phyloP scores from a whole-genome alignment of 2,329 filamentous ascomycete species.

The Sordariomycetes sp. region DNA sequence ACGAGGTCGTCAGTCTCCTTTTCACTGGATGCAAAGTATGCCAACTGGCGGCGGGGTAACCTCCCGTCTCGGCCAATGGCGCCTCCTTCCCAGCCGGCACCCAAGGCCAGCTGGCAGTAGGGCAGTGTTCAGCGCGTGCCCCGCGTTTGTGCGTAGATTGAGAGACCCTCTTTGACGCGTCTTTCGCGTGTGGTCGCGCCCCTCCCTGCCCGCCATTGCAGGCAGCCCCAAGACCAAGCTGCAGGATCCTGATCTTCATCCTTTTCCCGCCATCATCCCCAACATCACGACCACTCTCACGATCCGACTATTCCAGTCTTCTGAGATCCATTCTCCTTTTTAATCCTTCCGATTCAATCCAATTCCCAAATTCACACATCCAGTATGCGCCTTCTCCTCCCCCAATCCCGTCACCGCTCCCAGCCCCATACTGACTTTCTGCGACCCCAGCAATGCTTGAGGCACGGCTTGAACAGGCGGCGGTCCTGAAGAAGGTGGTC shows the following conservation, averaged over 20 bases:
- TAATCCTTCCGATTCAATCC: neutral
- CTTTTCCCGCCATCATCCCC: neutral
- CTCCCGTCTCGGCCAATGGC: neutral
- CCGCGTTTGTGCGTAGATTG: constrained; percentile 4
- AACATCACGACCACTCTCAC: neutral
- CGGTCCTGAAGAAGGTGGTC: constrained; percentile 93
- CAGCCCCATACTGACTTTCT: neutral
- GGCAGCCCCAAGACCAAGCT: neutral
- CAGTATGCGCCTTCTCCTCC: neutral
- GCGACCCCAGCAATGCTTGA: constrained; percentile 59
- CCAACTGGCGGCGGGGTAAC: neutral
- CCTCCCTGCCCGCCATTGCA: neutral
- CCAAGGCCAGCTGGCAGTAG: neutral
- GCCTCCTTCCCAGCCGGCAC: neutral
- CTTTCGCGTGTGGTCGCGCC: constrained; percentile 2
- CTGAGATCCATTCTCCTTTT: neutral
- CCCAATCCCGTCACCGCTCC: neutral
- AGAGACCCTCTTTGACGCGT: constrained; percentile 2
- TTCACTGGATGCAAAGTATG: too few relatives aligned
- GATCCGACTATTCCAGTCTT: neutral
- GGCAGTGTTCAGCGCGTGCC: neutral
- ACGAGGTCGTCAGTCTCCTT: too few relatives aligned
- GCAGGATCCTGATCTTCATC: neutral
- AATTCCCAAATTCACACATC: neutral
- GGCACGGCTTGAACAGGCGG: constrained; percentile 90